Conservation (phyloP, 768 basidiomycete genomes). For the Coprinopsis cinerea region DNA sequence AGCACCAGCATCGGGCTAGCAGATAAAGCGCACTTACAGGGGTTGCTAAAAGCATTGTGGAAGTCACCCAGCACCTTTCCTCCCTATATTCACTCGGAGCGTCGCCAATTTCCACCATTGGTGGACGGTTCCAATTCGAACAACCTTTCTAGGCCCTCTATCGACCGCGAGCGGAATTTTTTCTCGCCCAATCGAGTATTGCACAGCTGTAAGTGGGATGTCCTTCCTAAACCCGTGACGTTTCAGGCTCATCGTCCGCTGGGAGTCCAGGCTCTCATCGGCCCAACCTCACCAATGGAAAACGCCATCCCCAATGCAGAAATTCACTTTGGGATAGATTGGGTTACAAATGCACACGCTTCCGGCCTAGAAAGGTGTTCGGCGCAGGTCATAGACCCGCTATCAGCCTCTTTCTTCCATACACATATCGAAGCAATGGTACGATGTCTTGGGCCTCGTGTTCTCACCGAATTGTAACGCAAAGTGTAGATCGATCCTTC, state of each 20-base stretch:
- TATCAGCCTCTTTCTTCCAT: background rate
- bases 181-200: background rate
- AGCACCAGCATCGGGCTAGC: too few species aligned
- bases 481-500: background rate
- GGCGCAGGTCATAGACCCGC: background rate
- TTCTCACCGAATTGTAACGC: background rate
- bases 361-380: background rate
- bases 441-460: background rate
- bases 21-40: too few species aligned
- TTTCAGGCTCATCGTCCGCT: background rate
- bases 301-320: background rate
- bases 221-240: background rate
- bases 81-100: too few species aligned
- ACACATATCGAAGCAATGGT: background rate
- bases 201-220: background rate
- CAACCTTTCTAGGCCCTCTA: too few species aligned
- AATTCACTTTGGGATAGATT: background rate
- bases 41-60: too few species aligned
- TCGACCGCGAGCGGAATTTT: too few species aligned
- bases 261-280: background rate
- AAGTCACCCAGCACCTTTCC: too few species aligned
- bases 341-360: constrained; percentile 1
- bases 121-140: too few species aligned
- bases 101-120: too few species aligned
- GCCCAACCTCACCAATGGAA: background rate